Conservation (phyloP, 164 flowering plant species). For the Saururus chinensis region DNA sequence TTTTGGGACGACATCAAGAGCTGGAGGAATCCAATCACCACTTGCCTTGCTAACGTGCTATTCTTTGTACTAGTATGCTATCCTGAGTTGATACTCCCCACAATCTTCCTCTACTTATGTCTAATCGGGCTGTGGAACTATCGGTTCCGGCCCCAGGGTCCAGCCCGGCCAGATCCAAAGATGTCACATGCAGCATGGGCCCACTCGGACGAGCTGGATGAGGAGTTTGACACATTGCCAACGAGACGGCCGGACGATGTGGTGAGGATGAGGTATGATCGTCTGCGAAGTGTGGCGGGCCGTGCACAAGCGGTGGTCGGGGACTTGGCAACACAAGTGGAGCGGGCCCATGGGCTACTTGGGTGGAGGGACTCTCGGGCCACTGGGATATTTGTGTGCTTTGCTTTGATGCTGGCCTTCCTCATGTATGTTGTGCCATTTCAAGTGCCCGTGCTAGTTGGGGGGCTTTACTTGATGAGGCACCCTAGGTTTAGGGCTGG, state of each 20-base stretch:
- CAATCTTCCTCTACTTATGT: constrained; percentile 68
- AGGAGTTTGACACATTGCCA: constrained; percentile 78
- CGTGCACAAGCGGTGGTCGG: constrained; percentile 67
- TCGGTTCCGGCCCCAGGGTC: constrained; percentile 62
- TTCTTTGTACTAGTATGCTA: constrained; percentile 68
- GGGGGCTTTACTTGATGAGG: constrained; percentile 55
- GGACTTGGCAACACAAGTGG: constrained; percentile 79
- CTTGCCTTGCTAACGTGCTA: constrained; percentile 53
- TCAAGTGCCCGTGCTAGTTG: constrained; percentile 49
- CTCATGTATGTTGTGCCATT: constrained; percentile 66
- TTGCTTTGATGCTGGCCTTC: constrained; percentile 48
- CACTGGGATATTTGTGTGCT: constrained; percentile 52
- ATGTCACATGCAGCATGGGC: constrained; percentile 49
- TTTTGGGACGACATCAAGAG: constrained; percentile 48
- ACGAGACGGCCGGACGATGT: constrained; percentile 35
- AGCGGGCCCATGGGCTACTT: constrained; percentile 49
- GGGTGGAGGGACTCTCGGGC: constrained; percentile 91
- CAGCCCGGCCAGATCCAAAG: constrained; percentile 60
- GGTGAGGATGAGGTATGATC: constrained; percentile 66
- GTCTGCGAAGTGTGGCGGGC: constrained; percentile 61
- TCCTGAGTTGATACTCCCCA: constrained; percentile 74
- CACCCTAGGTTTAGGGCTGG: constrained; percentile 62
- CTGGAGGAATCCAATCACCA: constrained; percentile 74
- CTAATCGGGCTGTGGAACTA: constrained; percentile 79
- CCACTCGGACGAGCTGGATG: constrained; percentile 71